Conservation (phyloP, 768 basidiomycete genomes). For the Podaxis sp. region DNA sequence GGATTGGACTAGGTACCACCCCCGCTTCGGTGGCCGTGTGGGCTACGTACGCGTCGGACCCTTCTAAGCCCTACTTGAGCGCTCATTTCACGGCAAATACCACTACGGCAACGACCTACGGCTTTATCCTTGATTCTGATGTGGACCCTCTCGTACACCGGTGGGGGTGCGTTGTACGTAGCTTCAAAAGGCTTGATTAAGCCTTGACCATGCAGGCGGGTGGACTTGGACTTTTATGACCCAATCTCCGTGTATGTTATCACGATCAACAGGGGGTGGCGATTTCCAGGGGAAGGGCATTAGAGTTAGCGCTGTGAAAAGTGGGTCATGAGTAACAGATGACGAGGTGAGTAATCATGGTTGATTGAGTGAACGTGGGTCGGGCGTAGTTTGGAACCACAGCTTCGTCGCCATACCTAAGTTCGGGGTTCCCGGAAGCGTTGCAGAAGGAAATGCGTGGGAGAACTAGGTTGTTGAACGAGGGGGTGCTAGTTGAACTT, state of each 20-base stretch:
- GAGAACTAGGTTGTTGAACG: background rate
- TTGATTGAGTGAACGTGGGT: background rate
- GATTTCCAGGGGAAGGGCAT: background rate
- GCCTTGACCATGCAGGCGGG: background rate
- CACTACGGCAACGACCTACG: background rate
- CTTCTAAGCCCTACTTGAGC: background rate
- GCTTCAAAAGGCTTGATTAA: background rate
- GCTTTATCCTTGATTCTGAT: background rate
- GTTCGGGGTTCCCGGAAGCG: background rate
- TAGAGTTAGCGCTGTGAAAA: background rate
- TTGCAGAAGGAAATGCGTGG: background rate
- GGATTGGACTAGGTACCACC: background rate
- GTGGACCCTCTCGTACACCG: background rate
- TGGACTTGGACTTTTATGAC: background rate
- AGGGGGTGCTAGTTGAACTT: slow-evolving; percentile 1
- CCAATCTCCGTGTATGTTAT: background rate
- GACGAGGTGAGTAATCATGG: background rate
- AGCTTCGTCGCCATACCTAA: background rate
- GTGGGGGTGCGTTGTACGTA: background rate
- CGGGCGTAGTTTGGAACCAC: background rate
- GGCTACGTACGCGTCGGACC: background rate
- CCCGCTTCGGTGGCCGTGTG: background rate
- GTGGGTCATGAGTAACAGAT: background rate
- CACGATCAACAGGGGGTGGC: background rate
- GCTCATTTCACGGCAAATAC: background rate